Percentiles rank a stretch among this genome's conserved stretches.
Evolutionary conservation across 2,329 filamentous ascomycete species (phyloP).

Genomic region (Scortechinia acanthostroma): DNA sequence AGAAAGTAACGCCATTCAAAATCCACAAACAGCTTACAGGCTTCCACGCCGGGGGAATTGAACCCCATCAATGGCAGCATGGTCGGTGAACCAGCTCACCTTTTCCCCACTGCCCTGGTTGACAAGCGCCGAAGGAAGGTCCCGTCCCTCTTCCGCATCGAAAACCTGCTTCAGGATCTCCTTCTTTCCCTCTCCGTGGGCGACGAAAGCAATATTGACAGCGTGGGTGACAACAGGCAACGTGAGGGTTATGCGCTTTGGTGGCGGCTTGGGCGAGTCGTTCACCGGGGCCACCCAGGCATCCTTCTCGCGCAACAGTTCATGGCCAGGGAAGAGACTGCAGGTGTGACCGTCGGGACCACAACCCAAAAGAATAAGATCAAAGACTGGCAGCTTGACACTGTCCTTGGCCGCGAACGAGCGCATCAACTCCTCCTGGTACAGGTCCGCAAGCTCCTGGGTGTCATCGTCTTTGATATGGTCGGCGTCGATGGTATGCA

Average conservation of each 20-base stretch:
- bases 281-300: slow-evolving; percentile 67
- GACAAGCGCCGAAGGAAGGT: slow-evolving; percentile 60
- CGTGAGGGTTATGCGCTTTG: slow-evolving; percentile 67
- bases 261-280: slow-evolving; percentile 67
- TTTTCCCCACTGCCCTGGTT: slow-evolving; percentile 61
- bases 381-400: slow-evolving; percentile 67
- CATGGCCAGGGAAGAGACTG: slow-evolving; percentile 65
- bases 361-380: slow-evolving; percentile 64
- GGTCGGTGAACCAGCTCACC: slow-evolving; percentile 71
- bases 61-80: slow-evolving; percentile 57
- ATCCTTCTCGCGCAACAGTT: slow-evolving; percentile 57
- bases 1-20: too few relatives aligned
- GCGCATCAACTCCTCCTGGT: slow-evolving; percentile 61
- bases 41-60: slow-evolving; percentile 56
- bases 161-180: slow-evolving; percentile 67
- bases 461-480: slow-evolving; percentile 44
- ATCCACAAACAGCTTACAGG: slow-evolving; percentile 32
- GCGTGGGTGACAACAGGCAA: slow-evolving; percentile 64
- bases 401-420: slow-evolving; percentile 65
- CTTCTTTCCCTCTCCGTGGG: slow-evolving; percentile 64
- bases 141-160: slow-evolving; percentile 55
- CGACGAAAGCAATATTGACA: slow-evolving; percentile 62
- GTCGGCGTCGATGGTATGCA: slow-evolving; percentile 18
- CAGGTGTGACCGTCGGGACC: slow-evolving; percentile 72
- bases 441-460: slow-evolving; percentile 65